phyloP scores from a whole-genome alignment of 208 protist genomes.

The Trypanosoma caninum region DNA sequence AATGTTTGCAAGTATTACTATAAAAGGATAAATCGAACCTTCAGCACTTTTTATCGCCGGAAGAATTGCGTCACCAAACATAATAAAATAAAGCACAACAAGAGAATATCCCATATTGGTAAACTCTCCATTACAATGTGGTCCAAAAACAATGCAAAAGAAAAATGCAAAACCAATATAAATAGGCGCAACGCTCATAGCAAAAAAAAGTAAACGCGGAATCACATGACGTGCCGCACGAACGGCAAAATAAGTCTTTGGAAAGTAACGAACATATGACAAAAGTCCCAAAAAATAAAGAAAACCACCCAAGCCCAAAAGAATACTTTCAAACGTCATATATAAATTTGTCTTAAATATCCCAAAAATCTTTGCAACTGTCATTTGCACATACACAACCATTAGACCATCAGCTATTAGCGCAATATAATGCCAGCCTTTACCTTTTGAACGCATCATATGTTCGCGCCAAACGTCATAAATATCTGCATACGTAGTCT shows the following conservation, averaged over 20 bases:
- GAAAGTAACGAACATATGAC: conserved; percentile 56
- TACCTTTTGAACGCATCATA: conserved; percentile 36
- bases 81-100: conserved; percentile 48
- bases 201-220: conserved; percentile 40
- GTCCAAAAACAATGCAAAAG: conserved; percentile 49
- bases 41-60: conserved; percentile 29
- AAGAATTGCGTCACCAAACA: conserved; percentile 57
- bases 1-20: conserved; percentile 31
- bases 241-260: conserved; percentile 41
- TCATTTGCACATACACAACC: conserved; percentile 28
- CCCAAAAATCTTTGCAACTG: conserved; percentile 21
- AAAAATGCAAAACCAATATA: conserved; percentile 54
- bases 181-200: conserved; percentile 34
- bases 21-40: conserved; percentile 24
- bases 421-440: conserved; percentile 40
- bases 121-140: conserved; percentile 39
- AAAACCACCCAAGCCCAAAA: conserved; percentile 34
- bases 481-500: conserved; percentile 42
- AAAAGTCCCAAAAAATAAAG: conserved; percentile 37
- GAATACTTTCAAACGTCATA: conserved; percentile 29
- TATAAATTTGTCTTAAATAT: conserved; percentile 20
- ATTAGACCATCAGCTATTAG: conserved; percentile 25
- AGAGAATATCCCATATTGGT: conserved; percentile 32
- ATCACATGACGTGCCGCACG: conserved; percentile 36
- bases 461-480: conserved; percentile 38